These are phyloP conservation scores for Tetracentron sinense DNA, from an alignment of 164 flowering plant species.

Conservation along the genomic window DNA sequence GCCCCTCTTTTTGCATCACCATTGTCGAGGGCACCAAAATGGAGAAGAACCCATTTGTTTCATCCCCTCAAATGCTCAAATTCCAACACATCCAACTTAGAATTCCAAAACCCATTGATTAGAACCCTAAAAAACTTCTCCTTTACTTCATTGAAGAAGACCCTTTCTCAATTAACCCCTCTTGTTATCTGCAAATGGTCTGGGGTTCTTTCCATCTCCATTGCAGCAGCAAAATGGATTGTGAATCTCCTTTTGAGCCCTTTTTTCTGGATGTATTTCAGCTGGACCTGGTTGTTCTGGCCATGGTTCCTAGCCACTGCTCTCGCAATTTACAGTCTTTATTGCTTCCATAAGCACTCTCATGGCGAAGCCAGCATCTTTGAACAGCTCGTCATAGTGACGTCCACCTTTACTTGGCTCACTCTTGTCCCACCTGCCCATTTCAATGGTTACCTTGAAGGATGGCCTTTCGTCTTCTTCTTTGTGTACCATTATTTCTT, in stretches of 20 bases:
- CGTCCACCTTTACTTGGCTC: constrained; percentile 75
- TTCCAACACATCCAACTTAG: constrained; percentile 22
- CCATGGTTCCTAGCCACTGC: constrained; percentile 67
- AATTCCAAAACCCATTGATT: constrained; percentile 24
- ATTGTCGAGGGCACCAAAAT: neutral
- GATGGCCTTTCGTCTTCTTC: constrained; percentile 88
- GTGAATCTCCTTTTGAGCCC: constrained; percentile 45
- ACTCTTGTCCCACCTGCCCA: constrained; percentile 82
- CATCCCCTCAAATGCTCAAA: constrained; percentile 29
- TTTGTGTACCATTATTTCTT: constrained; percentile 80
- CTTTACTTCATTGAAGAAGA: constrained; percentile 35
- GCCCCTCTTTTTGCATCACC: neutral
- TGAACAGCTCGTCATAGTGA: constrained; percentile 66
- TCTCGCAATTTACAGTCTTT: constrained; percentile 53
- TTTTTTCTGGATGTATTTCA: constrained; percentile 89
- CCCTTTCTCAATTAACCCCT: constrained; percentile 45
- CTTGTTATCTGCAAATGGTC: constrained; percentile 58
- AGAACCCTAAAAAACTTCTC: constrained; percentile 31
- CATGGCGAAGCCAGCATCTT: constrained; percentile 45
- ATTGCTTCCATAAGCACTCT: constrained; percentile 47
- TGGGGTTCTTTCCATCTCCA: constrained; percentile 34
- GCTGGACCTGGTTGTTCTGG: constrained; percentile 95
- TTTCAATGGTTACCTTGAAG: constrained; percentile 83
- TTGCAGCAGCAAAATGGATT: constrained; percentile 57
- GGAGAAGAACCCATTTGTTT: constrained; percentile 17